Conservation (phyloP, 2,329 filamentous ascomycete genomes). For the Alternaria dauci region DNA sequence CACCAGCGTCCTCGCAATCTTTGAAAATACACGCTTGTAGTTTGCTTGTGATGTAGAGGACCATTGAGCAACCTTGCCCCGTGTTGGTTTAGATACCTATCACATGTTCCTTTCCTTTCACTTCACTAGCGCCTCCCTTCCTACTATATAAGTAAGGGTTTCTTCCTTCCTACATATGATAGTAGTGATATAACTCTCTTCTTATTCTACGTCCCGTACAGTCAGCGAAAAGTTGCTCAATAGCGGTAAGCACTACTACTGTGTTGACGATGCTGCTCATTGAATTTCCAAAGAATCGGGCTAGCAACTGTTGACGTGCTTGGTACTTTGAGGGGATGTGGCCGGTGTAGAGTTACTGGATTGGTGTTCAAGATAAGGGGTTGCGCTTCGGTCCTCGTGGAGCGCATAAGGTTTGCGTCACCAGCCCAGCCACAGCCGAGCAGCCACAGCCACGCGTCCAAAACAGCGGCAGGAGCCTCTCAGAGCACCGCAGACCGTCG, state of each 20-base stretch:
- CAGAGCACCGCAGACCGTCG: not conserved
- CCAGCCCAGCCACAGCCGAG: constrained; percentile 14
- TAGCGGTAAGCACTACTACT: not conserved
- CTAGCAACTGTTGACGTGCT: not conserved
- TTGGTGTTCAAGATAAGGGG: not conserved
- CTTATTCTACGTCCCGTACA: not conserved
- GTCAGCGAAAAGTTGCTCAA: not conserved
- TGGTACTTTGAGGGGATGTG: not conserved
- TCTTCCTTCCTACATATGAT: too few species aligned
- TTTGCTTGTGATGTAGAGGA: not conserved
- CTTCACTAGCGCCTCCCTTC: too few species aligned
- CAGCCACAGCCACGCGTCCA: constrained; percentile 21
- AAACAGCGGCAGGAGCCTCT: not conserved
- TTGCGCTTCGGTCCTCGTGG: not conserved
- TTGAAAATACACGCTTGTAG: not conserved
- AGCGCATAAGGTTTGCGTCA: constrained; percentile 14
- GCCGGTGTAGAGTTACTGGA: not conserved
- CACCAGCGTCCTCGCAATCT: not conserved
- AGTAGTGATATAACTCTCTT: too few species aligned
- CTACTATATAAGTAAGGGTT: too few species aligned
- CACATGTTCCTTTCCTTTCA: too few species aligned
- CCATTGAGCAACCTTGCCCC: not conserved
- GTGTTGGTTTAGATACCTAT: not conserved
- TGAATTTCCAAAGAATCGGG: not conserved
- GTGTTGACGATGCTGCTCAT: not conserved